Base-by-base conservation (phyloP, 139 green algal species). In the Choricystis sp. region DNA sequence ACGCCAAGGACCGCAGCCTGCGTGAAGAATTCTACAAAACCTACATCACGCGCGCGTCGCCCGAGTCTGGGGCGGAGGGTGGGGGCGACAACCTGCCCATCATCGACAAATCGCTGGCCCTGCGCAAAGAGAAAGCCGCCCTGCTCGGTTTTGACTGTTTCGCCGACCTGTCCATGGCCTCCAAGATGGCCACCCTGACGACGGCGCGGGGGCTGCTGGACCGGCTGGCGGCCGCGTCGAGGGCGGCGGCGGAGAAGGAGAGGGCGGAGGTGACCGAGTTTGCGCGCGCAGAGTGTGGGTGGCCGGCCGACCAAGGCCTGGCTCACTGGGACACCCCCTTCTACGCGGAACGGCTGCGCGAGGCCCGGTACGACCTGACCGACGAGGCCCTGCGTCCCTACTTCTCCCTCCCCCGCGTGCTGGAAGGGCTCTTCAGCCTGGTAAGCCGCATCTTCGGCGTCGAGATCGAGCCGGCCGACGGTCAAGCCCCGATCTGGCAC, bases 311-410 rank as follows among this genome's bases (percentile, higher is more conserved):
- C 74, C 20, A 49, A 79, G 26, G 52, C 59, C 21, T 72, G 0
- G 3, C 14, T 65, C 77, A 90, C 30, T 97, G 91, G 91, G 91
- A 98, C 64, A 61, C 94, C 1, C 72, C 71, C 28, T 98, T 83
- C 77, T 98, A 90, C 89, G 81, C 81, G 1, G 89, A 96, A 82
- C 77, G 86, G 2, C 74, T 96, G 77, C 70, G 80, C 24, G 75
- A 86, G 70, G 71, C 69, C 21, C 66, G 71, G 60, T 85, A 82
- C 64, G 25, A 31, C 4, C 9, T 24, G 30, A 26, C 75, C 29
- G 91, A 98, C 63, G 91, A 97, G 82, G 76, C 91, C 72, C 80
- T 96, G 66, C 77, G 91, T 14, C 91, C 91, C 1, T 98, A 95
- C 79, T 97, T 98, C 68, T 67, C 88, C 1, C 80, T 96, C 59